Evolutionary conservation across 306 rosid species (phyloP).

Genomic region (Lathyrus tuberosus): DNA sequence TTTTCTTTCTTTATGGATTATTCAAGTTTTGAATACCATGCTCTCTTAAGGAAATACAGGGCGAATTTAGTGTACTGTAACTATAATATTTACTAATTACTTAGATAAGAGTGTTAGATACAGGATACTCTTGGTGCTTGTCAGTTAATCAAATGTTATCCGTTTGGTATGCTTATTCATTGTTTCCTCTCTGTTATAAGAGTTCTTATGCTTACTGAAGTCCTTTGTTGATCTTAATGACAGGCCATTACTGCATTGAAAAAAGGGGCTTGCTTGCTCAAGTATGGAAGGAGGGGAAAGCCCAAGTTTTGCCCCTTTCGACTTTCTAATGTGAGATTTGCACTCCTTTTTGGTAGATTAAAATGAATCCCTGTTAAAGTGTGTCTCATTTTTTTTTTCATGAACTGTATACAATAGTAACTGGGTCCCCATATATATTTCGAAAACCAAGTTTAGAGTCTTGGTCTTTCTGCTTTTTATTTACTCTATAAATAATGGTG

Average conservation of each 20-base stretch:
- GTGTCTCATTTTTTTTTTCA: neutral
- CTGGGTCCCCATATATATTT: neutral
- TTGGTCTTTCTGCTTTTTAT: conserved; percentile 24
- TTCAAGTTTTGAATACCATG: conserved; percentile 20
- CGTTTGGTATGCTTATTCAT: conserved; percentile 18
- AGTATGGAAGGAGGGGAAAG: conserved; percentile 98
- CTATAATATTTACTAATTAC: conserved; percentile 18
- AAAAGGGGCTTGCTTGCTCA: conserved; percentile 95
- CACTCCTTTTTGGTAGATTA: conserved; percentile 32
- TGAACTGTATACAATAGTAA: conserved; percentile 11
- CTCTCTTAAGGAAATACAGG: conserved; percentile 3
- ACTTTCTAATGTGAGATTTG: conserved; percentile 86
- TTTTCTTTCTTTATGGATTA: conserved; percentile 1
- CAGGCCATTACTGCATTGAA: conserved; percentile 98
- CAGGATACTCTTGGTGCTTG: conserved; percentile 16
- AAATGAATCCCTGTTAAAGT: conserved; percentile 18
- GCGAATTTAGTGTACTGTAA: conserved; percentile 8
- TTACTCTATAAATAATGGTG: conserved; percentile 20
- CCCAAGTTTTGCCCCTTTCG: conserved; percentile 97
- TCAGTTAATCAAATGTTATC: conserved; percentile 18
- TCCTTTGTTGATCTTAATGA: conserved; percentile 43
- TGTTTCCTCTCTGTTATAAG: conserved; percentile 24
- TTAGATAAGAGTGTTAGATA: conserved; percentile 27
- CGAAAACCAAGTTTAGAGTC: conserved; percentile 30
- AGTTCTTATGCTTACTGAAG: conserved; percentile 38